Percentiles rank a stretch among this genome's conserved stretches.
These are phyloP conservation scores for Biscogniauxia sp. DNA, from an alignment of 2,329 filamentous ascomycete species.

Conservation along the genomic window DNA sequence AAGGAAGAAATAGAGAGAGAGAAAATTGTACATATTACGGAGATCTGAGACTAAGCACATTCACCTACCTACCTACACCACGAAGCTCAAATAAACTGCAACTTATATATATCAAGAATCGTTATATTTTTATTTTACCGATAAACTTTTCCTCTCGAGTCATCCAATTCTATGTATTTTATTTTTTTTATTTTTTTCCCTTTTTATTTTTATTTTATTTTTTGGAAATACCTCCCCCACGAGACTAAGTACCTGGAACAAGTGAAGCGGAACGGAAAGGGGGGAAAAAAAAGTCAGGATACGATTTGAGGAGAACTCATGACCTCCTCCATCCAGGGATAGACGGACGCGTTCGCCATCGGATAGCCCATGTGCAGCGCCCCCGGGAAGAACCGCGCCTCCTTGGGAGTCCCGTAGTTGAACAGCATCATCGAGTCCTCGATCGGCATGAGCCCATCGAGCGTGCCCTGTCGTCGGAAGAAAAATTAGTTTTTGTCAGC, in stretches of 20 bases:
- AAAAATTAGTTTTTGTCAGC: neutral
- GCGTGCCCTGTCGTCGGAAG: conserved; percentile 47
- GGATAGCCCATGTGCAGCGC: conserved; percentile 69
- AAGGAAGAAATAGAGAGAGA: neutral
- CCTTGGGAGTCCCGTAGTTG: conserved; percentile 64
- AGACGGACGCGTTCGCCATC: conserved; percentile 53
- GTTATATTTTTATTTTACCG: neutral
- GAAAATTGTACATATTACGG: neutral
- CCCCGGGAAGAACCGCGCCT: conserved; percentile 61
- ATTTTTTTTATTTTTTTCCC: too few relatives aligned
- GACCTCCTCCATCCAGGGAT: conserved; percentile 61
- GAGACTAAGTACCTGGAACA: too few relatives aligned
- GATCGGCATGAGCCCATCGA: conserved; percentile 65
- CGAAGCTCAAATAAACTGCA: neutral
- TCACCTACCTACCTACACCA: too few relatives aligned
- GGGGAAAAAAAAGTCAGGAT: too few relatives aligned
- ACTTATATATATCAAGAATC: neutral
- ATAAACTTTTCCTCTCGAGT: too few relatives aligned
- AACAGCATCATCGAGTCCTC: conserved; percentile 65
- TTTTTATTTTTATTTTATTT: too few relatives aligned
- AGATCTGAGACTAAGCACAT: neutral
- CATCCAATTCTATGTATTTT: too few relatives aligned
- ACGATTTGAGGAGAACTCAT: conserved; percentile 34
- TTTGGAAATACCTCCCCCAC: too few relatives aligned
- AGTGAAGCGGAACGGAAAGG: too few relatives aligned